A percentile compares a stretch with the other conserved stretches of the same genome.
phyloP scores from a whole-genome alignment of 108 stramenopile species.

The Poteriospumella lacustris region DNA sequence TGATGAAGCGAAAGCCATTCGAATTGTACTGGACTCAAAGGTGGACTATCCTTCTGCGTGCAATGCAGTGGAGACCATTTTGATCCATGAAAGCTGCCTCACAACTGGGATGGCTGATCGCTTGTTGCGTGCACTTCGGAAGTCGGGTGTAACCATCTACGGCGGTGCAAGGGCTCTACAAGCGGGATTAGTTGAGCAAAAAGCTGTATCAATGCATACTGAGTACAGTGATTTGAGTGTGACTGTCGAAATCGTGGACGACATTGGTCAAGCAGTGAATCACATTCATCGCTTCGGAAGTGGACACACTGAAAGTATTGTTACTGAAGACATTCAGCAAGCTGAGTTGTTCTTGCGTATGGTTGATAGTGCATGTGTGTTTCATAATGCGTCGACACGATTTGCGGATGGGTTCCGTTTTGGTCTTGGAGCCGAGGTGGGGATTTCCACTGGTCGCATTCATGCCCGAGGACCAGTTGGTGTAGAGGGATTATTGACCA shows the following conservation, averaged over 20 bases:
- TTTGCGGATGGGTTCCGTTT: slow-evolving; percentile 97
- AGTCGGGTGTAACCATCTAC: neutral
- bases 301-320: slow-evolving; percentile 90
- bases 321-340: slow-evolving; percentile 66
- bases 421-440: slow-evolving; percentile 95
- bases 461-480: slow-evolving; percentile 76
- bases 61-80: slow-evolving; percentile 94
- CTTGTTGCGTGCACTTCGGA: slow-evolving; percentile 34
- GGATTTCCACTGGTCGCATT: slow-evolving; percentile 90
- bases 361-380: slow-evolving; percentile 92
- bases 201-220: slow-evolving; percentile 56
- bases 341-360: slow-evolving; percentile 78
- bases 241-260: slow-evolving; percentile 82
- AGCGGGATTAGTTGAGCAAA: slow-evolving; percentile 42
- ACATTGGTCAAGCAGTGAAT: slow-evolving; percentile 78
- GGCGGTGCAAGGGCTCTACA: slow-evolving; percentile 74
- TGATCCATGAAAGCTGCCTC: slow-evolving; percentile 75
- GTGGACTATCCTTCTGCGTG: slow-evolving; percentile 96
- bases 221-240: slow-evolving; percentile 91
- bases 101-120: slow-evolving; percentile 61
- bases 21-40: slow-evolving; percentile 79
- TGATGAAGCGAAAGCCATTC: slow-evolving; percentile 57
- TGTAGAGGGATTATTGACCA: slow-evolving; percentile 87
- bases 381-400: slow-evolving; percentile 92
- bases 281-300: slow-evolving; percentile 82